Evolutionary conservation across 2,329 filamentous ascomycete genomes (phyloP), one percentile per base, ranked within the genome.

Genomic region (Penicillium sp.): DNA sequence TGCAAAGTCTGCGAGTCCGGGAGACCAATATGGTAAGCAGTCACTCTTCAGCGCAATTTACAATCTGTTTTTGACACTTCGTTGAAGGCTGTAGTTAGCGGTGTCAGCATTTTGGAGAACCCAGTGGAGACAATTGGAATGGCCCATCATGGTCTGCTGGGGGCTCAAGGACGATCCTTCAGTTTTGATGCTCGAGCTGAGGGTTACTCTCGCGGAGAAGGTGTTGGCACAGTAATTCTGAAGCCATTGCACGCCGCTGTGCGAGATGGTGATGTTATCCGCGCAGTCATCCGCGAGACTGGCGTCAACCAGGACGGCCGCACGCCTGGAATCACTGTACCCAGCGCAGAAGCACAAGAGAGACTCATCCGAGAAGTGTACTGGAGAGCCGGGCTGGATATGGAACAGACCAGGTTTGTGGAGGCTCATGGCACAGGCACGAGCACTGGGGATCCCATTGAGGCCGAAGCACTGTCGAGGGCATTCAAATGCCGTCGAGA

Each of bases 311-410:
- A 61, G 22, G 73, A 75, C 60, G 74, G 74, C 2, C 67, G 64
- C 17, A 81, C 81, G 0, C 69, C 75, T 6, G 78, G 79, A 1
- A 79, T 83, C 31, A 79, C 79, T 0, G 70, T 78, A 51, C 82
- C 82, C 0, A 82, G 62, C 53, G 55, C 61, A 1, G 64, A 67
- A 4, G 68, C 74, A 0, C 77, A 80, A 54, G 73, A 72, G 54
- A 62, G 60, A 17, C 47, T 78, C 11, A 76, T 78, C 15, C 64
- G 69, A 14, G 48, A 64, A 28, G 68, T 71, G 0, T 79, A 79
- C 54, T 43, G 60, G 17, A 60, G 56, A 43, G 71, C 73, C 5
- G 76, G 68, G 2, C 59, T 69, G 7, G 43, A 66, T 6, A 52
- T 71, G 17, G 42, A 56, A 6, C 54, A 65, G 0, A 73, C 71